These are phyloP conservation scores for Alternaria novae-zelandiae DNA, from an alignment of 2,329 filamentous ascomycete species.

Conservation along the genomic window DNA sequence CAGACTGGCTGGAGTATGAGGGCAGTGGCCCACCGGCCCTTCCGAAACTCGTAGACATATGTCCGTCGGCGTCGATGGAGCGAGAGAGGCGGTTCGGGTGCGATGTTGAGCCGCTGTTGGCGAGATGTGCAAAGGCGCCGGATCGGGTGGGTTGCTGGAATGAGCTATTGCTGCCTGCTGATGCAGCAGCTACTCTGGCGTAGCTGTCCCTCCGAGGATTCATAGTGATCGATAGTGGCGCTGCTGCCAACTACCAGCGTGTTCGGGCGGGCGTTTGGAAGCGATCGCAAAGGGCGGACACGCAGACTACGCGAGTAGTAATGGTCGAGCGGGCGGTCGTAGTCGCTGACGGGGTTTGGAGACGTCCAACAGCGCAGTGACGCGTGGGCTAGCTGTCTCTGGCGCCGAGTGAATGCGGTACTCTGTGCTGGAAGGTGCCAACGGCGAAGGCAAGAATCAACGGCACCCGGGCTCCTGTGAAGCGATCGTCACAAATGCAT, in stretches of 20 bases:
- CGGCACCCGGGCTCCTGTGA: constrained; percentile 29
- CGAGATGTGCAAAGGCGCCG: constrained; percentile 62
- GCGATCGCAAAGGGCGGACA: constrained; percentile 2
- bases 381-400: constrained; percentile 13
- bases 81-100: constrained; percentile 43
- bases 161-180: constrained; percentile 41
- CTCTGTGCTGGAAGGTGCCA: constrained; percentile 23
- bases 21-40: constrained; percentile 50
- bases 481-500: constrained; percentile 32
- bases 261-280: constrained; percentile 19
- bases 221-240: constrained; percentile 13
- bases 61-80: constrained; percentile 58
- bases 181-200: constrained; percentile 67
- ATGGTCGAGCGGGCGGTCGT: not conserved
- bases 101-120: constrained; percentile 54
- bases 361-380: constrained; percentile 11
- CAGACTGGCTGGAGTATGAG: constrained; percentile 57
- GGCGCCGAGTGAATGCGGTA: constrained; percentile 19
- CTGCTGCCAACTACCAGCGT: constrained; percentile 51
- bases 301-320: constrained; percentile 32
- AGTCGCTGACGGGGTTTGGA: not conserved
- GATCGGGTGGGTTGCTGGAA: constrained; percentile 43
- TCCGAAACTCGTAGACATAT: constrained; percentile 54
- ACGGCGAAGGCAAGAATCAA: constrained; percentile 29
- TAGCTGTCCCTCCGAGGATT: constrained; percentile 47